phyloP scores from a whole-genome alignment of 495 filamentous ascomycete species.

The Clavariopsis aquatica region DNA sequence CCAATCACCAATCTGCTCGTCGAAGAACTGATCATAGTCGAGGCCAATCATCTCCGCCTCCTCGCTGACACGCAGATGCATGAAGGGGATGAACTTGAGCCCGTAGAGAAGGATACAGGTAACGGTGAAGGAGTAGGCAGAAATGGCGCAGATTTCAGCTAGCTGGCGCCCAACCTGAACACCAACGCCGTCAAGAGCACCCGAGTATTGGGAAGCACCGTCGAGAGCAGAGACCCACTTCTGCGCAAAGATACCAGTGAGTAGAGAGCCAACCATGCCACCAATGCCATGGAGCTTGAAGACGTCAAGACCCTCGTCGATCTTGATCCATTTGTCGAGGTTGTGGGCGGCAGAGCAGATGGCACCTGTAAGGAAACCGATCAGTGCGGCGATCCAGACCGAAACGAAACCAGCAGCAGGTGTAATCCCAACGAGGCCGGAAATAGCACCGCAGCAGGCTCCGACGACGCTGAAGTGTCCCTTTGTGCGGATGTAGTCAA shows the following conservation, averaged over 20 bases:
- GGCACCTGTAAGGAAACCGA: conserved; percentile 60
- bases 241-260: conserved; percentile 64
- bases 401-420: conserved; percentile 63
- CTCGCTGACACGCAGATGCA: conserved; percentile 58
- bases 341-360: conserved; percentile 55
- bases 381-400: conserved; percentile 57
- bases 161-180: conserved; percentile 62
- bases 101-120: conserved; percentile 57
- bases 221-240: conserved; percentile 49
- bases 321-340: conserved; percentile 58
- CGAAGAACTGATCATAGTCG: conserved; percentile 59
- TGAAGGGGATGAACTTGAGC: conserved; percentile 60
- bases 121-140: conserved; percentile 57
- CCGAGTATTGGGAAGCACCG: conserved; percentile 51
- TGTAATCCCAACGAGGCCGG: conserved; percentile 65
- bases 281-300: conserved; percentile 66
- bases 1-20: conserved; percentile 59
- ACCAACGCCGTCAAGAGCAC: conserved; percentile 60
- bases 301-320: conserved; percentile 65
- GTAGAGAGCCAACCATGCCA: conserved; percentile 61
- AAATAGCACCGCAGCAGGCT: conserved; percentile 63
- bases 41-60: conserved; percentile 59
- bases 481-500: conserved; percentile 58
- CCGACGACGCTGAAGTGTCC: conserved; percentile 62
- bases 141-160: conserved; percentile 60